phyloP scores from a whole-genome alignment of 2,329 filamentous ascomycete genomes.

The Clarireedia homoeocarpa region DNA sequence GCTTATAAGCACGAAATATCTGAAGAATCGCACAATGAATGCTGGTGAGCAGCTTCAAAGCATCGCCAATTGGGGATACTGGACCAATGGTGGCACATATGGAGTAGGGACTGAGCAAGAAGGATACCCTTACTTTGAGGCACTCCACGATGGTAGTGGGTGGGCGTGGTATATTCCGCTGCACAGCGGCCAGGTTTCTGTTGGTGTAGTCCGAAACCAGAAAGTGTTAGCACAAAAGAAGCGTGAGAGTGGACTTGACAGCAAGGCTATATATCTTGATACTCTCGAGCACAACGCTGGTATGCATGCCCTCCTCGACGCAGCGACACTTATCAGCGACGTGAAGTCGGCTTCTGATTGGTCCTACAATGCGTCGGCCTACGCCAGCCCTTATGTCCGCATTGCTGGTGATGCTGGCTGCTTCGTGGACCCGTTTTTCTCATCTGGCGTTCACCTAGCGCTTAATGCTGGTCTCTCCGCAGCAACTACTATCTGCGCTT shows the following conservation, averaged over 20 bases:
- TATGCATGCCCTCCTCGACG: background rate
- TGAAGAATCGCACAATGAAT: constrained; percentile 1
- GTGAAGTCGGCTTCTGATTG: background rate
- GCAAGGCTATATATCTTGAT: too few species aligned
- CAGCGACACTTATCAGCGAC: background rate
- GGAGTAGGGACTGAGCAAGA: background rate
- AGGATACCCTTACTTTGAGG: constrained; percentile 1
- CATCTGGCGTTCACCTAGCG: constrained; percentile 33
- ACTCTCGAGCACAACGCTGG: background rate
- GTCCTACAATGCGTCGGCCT: constrained; percentile 38
- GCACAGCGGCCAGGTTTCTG: background rate
- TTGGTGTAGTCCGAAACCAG: background rate
- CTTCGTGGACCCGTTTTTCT: constrained; percentile 35
- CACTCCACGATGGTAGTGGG: constrained; percentile 1
- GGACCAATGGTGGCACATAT: background rate
- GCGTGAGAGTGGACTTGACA: too few species aligned
- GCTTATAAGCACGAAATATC: background rate
- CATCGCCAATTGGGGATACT: constrained; percentile 3
- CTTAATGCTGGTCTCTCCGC: constrained; percentile 27
- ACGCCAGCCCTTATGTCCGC: constrained; percentile 33
- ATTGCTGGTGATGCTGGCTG: constrained; percentile 32
- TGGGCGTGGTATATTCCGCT: constrained; percentile 7
- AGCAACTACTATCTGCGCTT: background rate
- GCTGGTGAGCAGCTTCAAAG: background rate
- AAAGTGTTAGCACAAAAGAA: background rate